Base-by-base conservation (phyloP, 306 rosid genomes). In the Vachellia pachyceras region DNA sequence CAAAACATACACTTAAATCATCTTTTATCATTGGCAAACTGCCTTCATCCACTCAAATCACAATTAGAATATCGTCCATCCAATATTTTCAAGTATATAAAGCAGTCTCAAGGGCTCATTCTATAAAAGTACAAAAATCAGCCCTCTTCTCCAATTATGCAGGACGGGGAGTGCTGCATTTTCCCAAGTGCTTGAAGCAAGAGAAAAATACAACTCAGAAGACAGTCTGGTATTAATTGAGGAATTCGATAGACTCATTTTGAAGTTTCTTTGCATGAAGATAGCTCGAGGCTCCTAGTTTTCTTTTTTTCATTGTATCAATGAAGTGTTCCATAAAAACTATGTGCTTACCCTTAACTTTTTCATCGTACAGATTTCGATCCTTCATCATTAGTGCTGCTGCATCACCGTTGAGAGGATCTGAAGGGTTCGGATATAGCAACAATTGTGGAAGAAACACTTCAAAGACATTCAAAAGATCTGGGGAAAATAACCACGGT, bases 341-440 rank as follows among this genome's bases (percentile, higher is more conserved):
- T 18, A 72, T 9, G 73, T 81, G 52, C 88, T 77, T 70, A 93
- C 99, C 99, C 94, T 92, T 96, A 72, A 96, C 98, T 87, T 93
- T 93, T 81, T 96, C 90, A 72, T 93, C 97, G 69, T 96, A 96
- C 65, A 84, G 79, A 84, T 89, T 89, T 33, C 83, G 87, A 71
- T 96, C 98, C 87, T 93, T 93, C 94, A 96, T 88, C 99, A 96
- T 90, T 82, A 96, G 84, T 18, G 99, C 89, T 2, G 98, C 99
- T 42, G 98, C 99, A 77, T 96, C 99, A 20, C 98, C 97, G 46
- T 96, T 96, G 41, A 96, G 91, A 54, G 99, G 99, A 86, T 96
- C 98, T 71, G 97, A 90, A 75, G 99, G 97, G 86, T 96, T 96
- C 17, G 99, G 99, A 85, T 96, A 93, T 46, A 96, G 97, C 85